A percentile compares a stretch with the other conserved stretches of the same genome.
phyloP scores from a whole-genome alignment of 2,329 filamentous ascomycete species.

The Rasamsonia emersonii region DNA sequence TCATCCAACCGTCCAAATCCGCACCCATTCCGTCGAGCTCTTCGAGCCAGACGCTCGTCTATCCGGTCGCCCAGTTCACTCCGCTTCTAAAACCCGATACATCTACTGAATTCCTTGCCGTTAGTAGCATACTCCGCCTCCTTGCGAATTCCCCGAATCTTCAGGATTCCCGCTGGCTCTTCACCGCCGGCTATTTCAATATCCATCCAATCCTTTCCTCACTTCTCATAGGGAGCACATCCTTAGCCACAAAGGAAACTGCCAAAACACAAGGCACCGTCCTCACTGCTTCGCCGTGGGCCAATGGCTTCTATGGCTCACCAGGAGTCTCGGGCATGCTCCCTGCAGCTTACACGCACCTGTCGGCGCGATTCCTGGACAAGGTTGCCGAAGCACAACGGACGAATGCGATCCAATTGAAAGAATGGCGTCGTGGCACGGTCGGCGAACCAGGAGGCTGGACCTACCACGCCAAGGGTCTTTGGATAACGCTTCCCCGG shows the following conservation, averaged over 20 bases:
- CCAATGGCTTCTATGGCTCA: conserved; percentile 91
- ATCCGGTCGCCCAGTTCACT: conserved; percentile 80
- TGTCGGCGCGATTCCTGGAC: conserved; percentile 72
- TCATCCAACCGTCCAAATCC: conserved; percentile 49
- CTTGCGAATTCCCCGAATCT: conserved; percentile 55
- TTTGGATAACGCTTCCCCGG: conserved; percentile 66
- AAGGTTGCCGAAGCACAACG: conserved; percentile 47
- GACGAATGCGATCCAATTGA: conserved; percentile 57
- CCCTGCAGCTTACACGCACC: conserved; percentile 82
- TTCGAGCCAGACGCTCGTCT: conserved; percentile 62
- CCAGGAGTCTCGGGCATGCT: conserved; percentile 82
- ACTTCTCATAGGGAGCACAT: conserved; percentile 64
- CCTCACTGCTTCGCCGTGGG: conserved; percentile 83
- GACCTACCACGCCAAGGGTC: conserved; percentile 96
- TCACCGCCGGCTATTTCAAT: conserved; percentile 98
- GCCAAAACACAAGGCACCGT: conserved; percentile 59
- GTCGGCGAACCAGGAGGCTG: conserved; percentile 76
- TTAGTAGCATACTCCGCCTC: conserved; percentile 64
- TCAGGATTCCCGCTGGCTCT: conserved; percentile 73
- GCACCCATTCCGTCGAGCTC: conserved; percentile 23
- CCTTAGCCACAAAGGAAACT: conserved; percentile 18
- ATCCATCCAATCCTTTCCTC: conserved; percentile 76
- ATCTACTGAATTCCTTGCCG: conserved; percentile 79
- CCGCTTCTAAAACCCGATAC: conserved; percentile 69
- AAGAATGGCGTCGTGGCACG: conserved; percentile 80